Evolutionary conservation across 768 basidiomycete genomes (phyloP).

Genomic region (Fistulinella prunicolor): DNA sequence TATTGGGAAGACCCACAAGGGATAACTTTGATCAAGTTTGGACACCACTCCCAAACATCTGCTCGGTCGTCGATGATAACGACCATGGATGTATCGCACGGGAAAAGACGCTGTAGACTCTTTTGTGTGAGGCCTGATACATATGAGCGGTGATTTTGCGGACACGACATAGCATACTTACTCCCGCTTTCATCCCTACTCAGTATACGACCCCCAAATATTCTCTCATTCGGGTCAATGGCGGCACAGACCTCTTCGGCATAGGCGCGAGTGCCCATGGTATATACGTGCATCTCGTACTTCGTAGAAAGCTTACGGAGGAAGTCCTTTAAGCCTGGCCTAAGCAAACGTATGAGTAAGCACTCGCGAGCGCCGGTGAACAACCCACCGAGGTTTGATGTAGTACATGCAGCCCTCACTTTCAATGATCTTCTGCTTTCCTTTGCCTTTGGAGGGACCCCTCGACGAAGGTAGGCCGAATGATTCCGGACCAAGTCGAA

Average conservation of each 20-base stretch:
- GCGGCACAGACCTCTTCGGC: constrained; percentile 93
- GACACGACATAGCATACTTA: constrained; percentile 40
- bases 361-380: background rate
- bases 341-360: constrained; percentile 19
- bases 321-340: constrained; percentile 85
- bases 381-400: constrained; percentile 87
- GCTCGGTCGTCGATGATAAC: constrained; percentile 98
- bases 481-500: constrained; percentile 79
- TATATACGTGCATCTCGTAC: constrained; percentile 99
- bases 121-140: constrained; percentile 82
- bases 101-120: constrained; percentile 87
- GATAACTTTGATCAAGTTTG: constrained; percentile 94
- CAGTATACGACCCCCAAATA: constrained; percentile 85
- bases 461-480: constrained; percentile 48
- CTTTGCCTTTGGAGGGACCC: constrained; percentile 42
- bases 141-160: constrained; percentile 11
- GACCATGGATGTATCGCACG: constrained; percentile 97
- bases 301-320: constrained; percentile 64
- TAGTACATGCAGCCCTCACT: constrained; percentile 93
- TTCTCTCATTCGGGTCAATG: constrained; percentile 83
- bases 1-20: constrained; percentile 63
- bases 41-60: constrained; percentile 98
- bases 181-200: constrained; percentile 97
- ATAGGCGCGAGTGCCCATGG: constrained; percentile 97
- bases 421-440: constrained; percentile 63